These are phyloP conservation scores for Xylaria acuta DNA, from an alignment of 495 filamentous ascomycete species.

Conservation along the genomic window DNA sequence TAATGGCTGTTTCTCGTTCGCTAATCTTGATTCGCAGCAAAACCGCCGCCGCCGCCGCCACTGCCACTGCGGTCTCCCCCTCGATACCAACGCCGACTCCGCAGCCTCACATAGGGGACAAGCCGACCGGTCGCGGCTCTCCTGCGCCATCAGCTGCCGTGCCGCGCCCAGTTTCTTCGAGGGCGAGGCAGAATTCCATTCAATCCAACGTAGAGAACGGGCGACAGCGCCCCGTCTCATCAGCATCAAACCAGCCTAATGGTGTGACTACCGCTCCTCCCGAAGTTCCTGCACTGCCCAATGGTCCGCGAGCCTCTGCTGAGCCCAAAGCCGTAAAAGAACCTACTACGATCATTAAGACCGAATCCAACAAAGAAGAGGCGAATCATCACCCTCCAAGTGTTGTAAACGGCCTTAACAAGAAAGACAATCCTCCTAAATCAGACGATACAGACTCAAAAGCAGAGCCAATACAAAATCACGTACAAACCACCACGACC, in stretches of 20 bases:
- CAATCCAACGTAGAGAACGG: conserved; percentile 58
- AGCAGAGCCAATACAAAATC: conserved; percentile 43
- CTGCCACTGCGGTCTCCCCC: conserved; percentile 62
- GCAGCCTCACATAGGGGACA: conserved; percentile 39
- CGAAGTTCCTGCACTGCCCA: conserved; percentile 40
- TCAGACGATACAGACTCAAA: conserved; percentile 40
- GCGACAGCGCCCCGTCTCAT: conserved; percentile 66
- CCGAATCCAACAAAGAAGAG: conserved; percentile 41
- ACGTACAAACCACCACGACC: conserved; percentile 35
- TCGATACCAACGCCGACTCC: conserved; percentile 67
- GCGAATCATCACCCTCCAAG: conserved; percentile 30
- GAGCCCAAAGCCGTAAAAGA: conserved; percentile 49
- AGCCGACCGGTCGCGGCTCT: conserved; percentile 47
- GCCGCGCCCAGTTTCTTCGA: conserved; percentile 66
- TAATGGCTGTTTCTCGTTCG: neutral
- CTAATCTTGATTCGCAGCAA: conserved; percentile 36
- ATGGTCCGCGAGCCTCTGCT: conserved; percentile 34
- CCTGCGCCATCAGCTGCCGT: conserved; percentile 47
- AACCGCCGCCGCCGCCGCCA: conserved; percentile 23
- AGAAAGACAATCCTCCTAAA: conserved; percentile 42
- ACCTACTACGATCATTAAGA: conserved; percentile 42
- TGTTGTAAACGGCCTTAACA: conserved; percentile 39
- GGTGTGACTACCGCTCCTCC: conserved; percentile 40
- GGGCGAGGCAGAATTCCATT: conserved; percentile 71
- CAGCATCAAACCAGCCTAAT: conserved; percentile 60